These are phyloP conservation scores for Gymnopilus dilepis DNA, from an alignment of 768 basidiomycete species.

Conservation along the genomic window DNA sequence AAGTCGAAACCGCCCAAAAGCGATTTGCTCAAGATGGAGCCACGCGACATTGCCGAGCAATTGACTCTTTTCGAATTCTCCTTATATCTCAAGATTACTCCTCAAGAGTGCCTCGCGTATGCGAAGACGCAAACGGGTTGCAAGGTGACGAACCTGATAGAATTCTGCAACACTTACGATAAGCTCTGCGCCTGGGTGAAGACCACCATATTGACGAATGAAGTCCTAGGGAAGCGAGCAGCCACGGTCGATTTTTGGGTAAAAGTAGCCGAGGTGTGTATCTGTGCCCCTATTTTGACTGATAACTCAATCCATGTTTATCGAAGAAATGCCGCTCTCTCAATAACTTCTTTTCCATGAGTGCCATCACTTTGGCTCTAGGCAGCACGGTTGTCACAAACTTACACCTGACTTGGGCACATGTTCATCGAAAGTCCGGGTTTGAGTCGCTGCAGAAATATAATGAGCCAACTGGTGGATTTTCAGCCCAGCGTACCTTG, in stretches of 20 bases:
- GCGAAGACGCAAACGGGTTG: constrained; percentile 44
- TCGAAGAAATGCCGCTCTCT: constrained; percentile 65
- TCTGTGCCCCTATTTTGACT: constrained; percentile 7
- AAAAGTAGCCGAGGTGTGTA: constrained; percentile 73
- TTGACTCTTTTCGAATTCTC: constrained; percentile 76
- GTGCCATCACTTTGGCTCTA: constrained; percentile 67
- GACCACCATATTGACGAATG: constrained; percentile 58
- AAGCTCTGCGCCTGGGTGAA: constrained; percentile 72
- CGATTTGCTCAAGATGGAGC: constrained; percentile 69
- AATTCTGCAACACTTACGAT: constrained; percentile 66
- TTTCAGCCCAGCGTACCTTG: constrained; percentile 57
- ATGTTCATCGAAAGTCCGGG: constrained; percentile 54
- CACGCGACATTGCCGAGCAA: constrained; percentile 78
- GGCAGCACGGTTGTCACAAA: constrained; percentile 62
- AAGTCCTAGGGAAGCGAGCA: constrained; percentile 56
- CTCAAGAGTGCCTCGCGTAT: constrained; percentile 78
- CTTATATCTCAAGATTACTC: constrained; percentile 70
- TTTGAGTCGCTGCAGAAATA: constrained; percentile 58
- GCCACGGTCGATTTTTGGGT: constrained; percentile 76
- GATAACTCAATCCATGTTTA: background rate
- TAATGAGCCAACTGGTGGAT: constrained; percentile 64
- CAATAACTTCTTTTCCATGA: constrained; percentile 72
- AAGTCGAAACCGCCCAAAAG: constrained; percentile 58
- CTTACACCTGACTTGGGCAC: constrained; percentile 70
- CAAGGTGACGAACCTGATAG: constrained; percentile 47